Percentiles rank a stretch among this genome's conserved stretches.
These are phyloP conservation scores for Phytophthora pistaciae DNA, from an alignment of 352 stramenopile genomes.

Conservation along the genomic window DNA sequence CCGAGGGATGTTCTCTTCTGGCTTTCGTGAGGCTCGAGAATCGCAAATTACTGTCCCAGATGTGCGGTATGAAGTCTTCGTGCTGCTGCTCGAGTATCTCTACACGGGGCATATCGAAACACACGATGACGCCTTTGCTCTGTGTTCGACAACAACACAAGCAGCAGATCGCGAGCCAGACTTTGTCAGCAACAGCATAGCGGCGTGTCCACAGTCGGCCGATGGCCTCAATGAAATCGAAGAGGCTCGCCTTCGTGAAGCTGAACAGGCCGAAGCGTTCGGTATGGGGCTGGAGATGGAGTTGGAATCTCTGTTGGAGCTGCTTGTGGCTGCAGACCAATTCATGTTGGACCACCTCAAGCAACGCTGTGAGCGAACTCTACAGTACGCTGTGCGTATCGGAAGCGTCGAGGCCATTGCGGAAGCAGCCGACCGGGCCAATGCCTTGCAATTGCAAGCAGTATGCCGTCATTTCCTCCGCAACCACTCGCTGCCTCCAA, in stretches of 20 bases:
- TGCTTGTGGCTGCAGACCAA: constrained; percentile 94
- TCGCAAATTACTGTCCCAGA: constrained; percentile 91
- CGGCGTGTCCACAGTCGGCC: constrained; percentile 39
- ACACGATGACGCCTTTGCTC: constrained; percentile 40
- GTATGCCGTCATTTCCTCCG: constrained; percentile 94
- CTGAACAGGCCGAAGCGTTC: constrained; percentile 15
- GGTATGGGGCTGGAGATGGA: constrained; percentile 45
- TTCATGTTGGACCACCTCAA: constrained; percentile 98
- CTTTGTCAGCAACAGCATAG: constrained; percentile 35
- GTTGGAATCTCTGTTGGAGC: constrained; percentile 84
- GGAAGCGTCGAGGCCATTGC: constrained; percentile 92
- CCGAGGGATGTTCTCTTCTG: constrained; percentile 94
- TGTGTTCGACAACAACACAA: constrained; percentile 20
- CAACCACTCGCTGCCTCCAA: constrained; percentile 65
- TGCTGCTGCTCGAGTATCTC: constrained; percentile 95
- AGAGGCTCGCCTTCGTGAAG: constrained; percentile 27
- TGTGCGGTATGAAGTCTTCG: constrained; percentile 91
- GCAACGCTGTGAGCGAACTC: constrained; percentile 92
- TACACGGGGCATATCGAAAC: constrained; percentile 87
- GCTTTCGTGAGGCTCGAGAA: constrained; percentile 90
- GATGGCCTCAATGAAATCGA: constrained; percentile 48
- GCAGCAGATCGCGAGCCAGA: constrained; percentile 14
- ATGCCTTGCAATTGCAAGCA: constrained; percentile 90
- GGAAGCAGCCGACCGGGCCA: constrained; percentile 91
- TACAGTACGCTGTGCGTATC: constrained; percentile 84